These are phyloP conservation scores for Sarocladium strictum DNA, from an alignment of 2,329 filamentous ascomycete species.

Conservation along the genomic window DNA sequence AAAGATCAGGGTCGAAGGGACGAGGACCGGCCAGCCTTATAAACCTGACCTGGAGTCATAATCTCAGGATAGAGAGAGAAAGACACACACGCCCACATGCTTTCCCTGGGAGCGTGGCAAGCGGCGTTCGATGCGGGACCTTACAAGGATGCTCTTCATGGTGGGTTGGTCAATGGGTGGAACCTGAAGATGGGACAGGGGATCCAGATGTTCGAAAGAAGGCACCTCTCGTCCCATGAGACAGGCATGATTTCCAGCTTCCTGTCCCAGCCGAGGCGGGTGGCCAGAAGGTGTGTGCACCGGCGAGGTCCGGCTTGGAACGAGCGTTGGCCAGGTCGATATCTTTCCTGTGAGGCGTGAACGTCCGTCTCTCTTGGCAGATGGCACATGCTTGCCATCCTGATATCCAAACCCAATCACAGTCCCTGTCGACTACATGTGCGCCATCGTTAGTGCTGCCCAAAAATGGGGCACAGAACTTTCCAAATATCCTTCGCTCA, in stretches of 20 bases:
- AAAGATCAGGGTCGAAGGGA: background rate
- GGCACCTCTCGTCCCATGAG: background rate
- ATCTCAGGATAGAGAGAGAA: background rate
- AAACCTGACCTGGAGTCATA: background rate
- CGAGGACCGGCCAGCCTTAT: slow-evolving; percentile 2
- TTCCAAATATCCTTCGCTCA: too few species aligned
- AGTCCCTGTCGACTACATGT: background rate
- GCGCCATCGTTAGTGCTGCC: background rate
- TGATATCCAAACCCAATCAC: slow-evolving; percentile 2
- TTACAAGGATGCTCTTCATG: background rate
- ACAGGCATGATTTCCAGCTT: background rate
- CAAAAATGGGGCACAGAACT: background rate
- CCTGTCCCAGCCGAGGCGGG: background rate
- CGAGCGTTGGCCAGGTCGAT: background rate
- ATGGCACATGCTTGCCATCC: background rate
- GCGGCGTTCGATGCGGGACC: background rate
- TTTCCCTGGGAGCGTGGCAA: background rate
- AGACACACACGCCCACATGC: background rate
- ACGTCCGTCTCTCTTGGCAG: background rate
- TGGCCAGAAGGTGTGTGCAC: background rate
- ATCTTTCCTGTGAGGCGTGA: background rate
- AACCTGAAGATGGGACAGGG: background rate
- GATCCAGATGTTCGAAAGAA: background rate
- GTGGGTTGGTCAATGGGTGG: background rate
- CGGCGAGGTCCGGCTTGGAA: slow-evolving; percentile 4